These are phyloP conservation scores for Trichoderma oligosporum DNA, from an alignment of 2,329 filamentous ascomycete species.

Conservation along the genomic window DNA sequence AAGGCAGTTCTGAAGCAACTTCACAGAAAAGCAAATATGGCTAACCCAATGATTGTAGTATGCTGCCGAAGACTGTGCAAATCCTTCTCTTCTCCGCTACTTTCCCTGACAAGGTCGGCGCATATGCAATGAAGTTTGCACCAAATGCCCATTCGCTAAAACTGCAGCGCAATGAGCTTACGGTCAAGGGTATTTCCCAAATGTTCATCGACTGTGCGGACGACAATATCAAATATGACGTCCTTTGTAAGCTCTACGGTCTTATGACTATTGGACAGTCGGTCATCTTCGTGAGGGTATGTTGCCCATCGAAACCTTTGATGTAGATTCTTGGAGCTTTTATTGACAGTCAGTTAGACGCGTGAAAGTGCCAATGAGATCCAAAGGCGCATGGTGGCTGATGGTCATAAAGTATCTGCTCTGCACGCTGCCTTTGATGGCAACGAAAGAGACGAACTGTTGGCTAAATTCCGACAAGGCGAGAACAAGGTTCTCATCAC, in stretches of 20 bases:
- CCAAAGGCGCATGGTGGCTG: slow-evolving; percentile 75
- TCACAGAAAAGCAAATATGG: neutral
- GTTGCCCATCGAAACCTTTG: neutral
- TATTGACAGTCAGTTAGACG: slow-evolving; percentile 51
- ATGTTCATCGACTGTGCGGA: slow-evolving; percentile 91
- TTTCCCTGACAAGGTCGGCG: slow-evolving; percentile 78
- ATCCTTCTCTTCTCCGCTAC: slow-evolving; percentile 95
- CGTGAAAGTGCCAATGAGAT: slow-evolving; percentile 83
- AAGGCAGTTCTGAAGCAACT: slow-evolving; percentile 21
- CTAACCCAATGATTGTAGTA: slow-evolving; percentile 41
- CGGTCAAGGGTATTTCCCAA: slow-evolving; percentile 94
- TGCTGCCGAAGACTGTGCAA: slow-evolving; percentile 73
- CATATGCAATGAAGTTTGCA: slow-evolving; percentile 79
- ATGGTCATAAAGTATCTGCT: slow-evolving; percentile 88
- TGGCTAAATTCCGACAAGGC: slow-evolving; percentile 81
- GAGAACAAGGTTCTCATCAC: slow-evolving; percentile 95
- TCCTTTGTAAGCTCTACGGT: slow-evolving; percentile 88
- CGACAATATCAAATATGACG: slow-evolving; percentile 79
- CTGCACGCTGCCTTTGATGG: slow-evolving; percentile 88
- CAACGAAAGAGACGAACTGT: slow-evolving; percentile 72
- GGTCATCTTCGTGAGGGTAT: slow-evolving; percentile 92
- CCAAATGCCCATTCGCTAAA: slow-evolving; percentile 83
- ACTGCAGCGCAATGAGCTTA: slow-evolving; percentile 84
- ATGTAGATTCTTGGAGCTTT: neutral
- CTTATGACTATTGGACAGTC: slow-evolving; percentile 95